These are phyloP conservation scores for Melastoma malabathricum DNA, from an alignment of 345 rosid genomes.

Conservation along the genomic window DNA sequence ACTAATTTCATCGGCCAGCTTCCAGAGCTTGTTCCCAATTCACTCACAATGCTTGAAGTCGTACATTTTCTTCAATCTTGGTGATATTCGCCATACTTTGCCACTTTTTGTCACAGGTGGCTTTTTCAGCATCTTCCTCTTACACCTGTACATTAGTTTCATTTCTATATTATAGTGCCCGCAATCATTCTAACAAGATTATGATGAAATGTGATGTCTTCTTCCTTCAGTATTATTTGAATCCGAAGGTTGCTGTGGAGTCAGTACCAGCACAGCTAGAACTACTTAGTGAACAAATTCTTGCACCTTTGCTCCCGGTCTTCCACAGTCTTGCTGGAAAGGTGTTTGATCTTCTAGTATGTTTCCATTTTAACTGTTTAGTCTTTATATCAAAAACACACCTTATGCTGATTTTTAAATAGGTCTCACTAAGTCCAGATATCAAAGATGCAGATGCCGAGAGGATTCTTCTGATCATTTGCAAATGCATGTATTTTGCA, in stretches of 20 bases:
- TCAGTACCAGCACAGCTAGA: slow-evolving; percentile 74
- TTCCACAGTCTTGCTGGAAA: slow-evolving; percentile 47
- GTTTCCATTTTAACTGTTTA: slow-evolving; percentile 8
- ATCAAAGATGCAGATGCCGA: slow-evolving; percentile 34
- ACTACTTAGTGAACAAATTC: slow-evolving; percentile 48
- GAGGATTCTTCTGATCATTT: slow-evolving; percentile 43
- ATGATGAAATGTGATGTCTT: slow-evolving; percentile 5
- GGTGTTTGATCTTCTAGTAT: slow-evolving; percentile 21
- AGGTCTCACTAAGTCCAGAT: slow-evolving; percentile 30
- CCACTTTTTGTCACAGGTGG: no score
- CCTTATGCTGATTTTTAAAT: slow-evolving; percentile 16
- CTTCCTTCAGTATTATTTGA: slow-evolving; percentile 53
- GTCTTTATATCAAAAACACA: slow-evolving; percentile 1
- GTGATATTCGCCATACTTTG: no score
- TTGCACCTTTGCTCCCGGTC: slow-evolving; percentile 48
- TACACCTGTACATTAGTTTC: no score
- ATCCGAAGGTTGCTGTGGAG: slow-evolving; percentile 73
- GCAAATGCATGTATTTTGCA: slow-evolving; percentile 69
- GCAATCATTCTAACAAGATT: no score
- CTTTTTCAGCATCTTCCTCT: no score
- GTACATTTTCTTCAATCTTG: no score
- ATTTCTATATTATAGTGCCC: no score
- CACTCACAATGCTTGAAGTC: neutral
- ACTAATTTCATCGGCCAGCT: neutral
- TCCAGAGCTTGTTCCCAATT: neutral